Conservation (phyloP, 106 monocot species). For the Triglochin maritima region DNA sequence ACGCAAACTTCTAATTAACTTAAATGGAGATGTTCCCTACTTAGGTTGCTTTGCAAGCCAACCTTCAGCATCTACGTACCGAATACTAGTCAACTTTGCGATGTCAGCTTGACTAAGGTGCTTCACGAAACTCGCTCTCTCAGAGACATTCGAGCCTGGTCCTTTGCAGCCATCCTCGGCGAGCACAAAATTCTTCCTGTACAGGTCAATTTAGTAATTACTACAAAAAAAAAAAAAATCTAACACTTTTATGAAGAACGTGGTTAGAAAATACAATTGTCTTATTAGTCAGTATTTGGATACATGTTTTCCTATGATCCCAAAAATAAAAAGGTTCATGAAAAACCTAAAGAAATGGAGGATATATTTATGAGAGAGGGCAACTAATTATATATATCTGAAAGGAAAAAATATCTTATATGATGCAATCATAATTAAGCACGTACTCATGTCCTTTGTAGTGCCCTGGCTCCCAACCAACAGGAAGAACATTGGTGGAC, state of each 20-base stretch:
- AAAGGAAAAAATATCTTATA: no score
- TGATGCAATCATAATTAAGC: no score
- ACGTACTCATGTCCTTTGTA: not conserved
- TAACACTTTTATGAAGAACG: not conserved
- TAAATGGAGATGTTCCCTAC: no score
- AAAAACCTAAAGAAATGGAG: no score
- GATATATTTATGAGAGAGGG: no score
- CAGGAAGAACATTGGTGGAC: constrained; percentile 11
- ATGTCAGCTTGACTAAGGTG: not conserved
- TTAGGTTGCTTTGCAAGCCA: not conserved
- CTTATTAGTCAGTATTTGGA: not conserved
- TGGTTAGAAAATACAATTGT: not conserved
- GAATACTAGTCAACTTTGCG: not conserved
- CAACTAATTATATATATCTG: no score
- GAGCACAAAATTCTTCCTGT: not conserved
- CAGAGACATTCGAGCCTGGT: not conserved
- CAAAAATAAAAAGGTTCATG: no score
- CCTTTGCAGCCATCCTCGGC: not conserved
- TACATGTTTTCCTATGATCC: no score
- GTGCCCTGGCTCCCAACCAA: constrained; percentile 31
- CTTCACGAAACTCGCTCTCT: not conserved
- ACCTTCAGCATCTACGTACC: not conserved
- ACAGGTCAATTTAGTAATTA: not conserved
- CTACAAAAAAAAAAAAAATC: not conserved
- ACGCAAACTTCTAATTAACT: no score